phyloP scores from a whole-genome alignment of 2,329 filamentous ascomycete genomes.

The Monosporascus sp. region DNA sequence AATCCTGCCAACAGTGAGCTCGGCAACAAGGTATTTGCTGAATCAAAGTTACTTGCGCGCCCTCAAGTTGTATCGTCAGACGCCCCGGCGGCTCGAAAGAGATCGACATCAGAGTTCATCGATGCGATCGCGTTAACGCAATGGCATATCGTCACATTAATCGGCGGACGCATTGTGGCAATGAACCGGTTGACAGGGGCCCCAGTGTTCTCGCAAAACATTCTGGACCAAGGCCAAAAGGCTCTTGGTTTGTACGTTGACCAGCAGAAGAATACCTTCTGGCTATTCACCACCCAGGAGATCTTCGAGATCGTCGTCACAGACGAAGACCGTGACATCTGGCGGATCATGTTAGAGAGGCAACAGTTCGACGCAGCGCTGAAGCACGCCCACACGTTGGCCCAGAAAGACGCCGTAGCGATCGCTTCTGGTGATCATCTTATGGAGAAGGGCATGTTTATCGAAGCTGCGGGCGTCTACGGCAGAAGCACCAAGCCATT shows the following conservation, averaged over 20 bases:
- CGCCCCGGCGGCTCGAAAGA: constrained; percentile 57
- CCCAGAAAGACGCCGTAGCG: constrained; percentile 85
- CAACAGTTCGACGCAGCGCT: constrained; percentile 87
- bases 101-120: constrained; percentile 64
- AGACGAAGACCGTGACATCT: constrained; percentile 87
- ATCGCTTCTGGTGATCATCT: constrained; percentile 89
- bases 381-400: constrained; percentile 71
- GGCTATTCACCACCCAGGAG: constrained; percentile 86
- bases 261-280: constrained; percentile 92
- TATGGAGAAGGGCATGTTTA: constrained; percentile 71
- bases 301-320: constrained; percentile 91
- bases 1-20: constrained; percentile 57
- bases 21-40: constrained; percentile 68
- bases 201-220: constrained; percentile 80
- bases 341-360: constrained; percentile 84
- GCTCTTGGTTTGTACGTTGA: constrained; percentile 84
- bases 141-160: constrained; percentile 83
- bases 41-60: constrained; percentile 70
- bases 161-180: constrained; percentile 77
- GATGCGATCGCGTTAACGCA: constrained; percentile 81
- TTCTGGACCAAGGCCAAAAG: constrained; percentile 73
- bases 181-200: constrained; percentile 82
- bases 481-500: constrained; percentile 96
- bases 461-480: constrained; percentile 84
- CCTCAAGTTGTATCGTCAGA: constrained; percentile 68